Conservation (phyloP, 257 asterid genomes). For the Penstemon eatonii region DNA sequence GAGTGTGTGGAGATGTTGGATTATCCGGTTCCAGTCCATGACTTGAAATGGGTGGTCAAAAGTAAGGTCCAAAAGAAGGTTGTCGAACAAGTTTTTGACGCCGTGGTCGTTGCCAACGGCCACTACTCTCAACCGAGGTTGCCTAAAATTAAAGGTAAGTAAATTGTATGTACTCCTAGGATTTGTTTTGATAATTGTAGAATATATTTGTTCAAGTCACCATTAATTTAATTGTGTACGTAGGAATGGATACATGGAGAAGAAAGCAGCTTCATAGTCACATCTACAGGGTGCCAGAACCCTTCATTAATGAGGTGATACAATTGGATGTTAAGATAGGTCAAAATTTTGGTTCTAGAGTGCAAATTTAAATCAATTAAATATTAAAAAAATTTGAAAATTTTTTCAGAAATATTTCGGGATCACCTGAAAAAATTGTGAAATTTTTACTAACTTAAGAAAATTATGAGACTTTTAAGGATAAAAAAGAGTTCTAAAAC, state of each 20-base stretch:
- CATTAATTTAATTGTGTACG: background rate
- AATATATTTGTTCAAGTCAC: background rate
- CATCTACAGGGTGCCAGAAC: slow-evolving; percentile 75
- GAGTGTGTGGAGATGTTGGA: slow-evolving; percentile 67
- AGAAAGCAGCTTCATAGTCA: slow-evolving; percentile 84
- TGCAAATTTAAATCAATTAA: no score
- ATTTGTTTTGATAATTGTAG: background rate
- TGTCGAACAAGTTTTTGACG: slow-evolving; percentile 68
- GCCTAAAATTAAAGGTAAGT: slow-evolving; percentile 71
- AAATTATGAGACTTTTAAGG: no score
- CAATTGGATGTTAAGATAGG: background rate
- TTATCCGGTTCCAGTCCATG: slow-evolving; percentile 32
- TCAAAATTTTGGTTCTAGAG: no score
- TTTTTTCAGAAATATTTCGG: no score
- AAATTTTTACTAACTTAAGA: no score
- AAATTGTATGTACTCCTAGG: background rate
- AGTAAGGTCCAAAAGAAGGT: slow-evolving; percentile 37
- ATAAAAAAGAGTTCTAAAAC: no score
- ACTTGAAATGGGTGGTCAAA: slow-evolving; percentile 70
- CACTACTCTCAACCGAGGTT: slow-evolving; percentile 78
- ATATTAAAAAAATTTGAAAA: no score
- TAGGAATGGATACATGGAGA: slow-evolving; percentile 88
- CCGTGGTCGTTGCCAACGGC: slow-evolving; percentile 88
- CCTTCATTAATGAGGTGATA: slow-evolving; percentile 72
- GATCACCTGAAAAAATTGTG: no score